Percentiles rank a stretch among this genome's conserved stretches.
These are phyloP conservation scores for Calophaca sinica DNA, from an alignment of 306 rosid species.

Conservation along the genomic window DNA sequence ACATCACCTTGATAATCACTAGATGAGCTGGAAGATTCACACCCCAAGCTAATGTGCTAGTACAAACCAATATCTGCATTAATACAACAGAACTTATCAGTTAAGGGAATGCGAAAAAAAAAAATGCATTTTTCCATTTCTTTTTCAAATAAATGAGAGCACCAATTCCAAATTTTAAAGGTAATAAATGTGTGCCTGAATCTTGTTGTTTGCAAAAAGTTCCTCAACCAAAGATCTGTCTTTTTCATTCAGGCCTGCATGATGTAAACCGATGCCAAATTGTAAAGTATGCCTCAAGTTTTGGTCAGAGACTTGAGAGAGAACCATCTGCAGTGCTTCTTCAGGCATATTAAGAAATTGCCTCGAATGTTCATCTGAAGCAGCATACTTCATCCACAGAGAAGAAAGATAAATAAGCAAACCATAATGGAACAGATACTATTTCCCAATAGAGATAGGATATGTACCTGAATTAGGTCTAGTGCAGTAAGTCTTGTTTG, in stretches of 20 bases:
- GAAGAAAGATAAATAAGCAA: slow-evolving; percentile 40
- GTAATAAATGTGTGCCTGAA: slow-evolving; percentile 75
- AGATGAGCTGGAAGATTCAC: slow-evolving; percentile 99
- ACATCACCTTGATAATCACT: slow-evolving; percentile 87
- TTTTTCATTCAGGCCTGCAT: slow-evolving; percentile 95
- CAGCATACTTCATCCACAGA: slow-evolving; percentile 72
- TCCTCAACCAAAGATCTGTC: slow-evolving; percentile 96
- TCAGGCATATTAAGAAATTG: slow-evolving; percentile 88
- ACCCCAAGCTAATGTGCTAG: slow-evolving; percentile 99
- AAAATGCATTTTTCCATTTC: background rate
- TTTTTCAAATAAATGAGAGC: background rate
- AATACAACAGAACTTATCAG: slow-evolving; percentile 36
- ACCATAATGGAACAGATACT: slow-evolving; percentile 33
- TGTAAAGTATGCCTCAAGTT: slow-evolving; percentile 96
- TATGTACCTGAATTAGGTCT: slow-evolving; percentile 88
- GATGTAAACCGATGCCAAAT: slow-evolving; percentile 96
- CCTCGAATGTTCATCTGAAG: slow-evolving; percentile 90
- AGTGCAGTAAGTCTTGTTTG: slow-evolving; percentile 97
- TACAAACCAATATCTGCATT: slow-evolving; percentile 85
- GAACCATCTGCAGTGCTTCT: slow-evolving; percentile 89
- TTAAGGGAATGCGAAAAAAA: background rate
- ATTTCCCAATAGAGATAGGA: slow-evolving; percentile 34
- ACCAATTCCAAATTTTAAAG: slow-evolving; percentile 17
- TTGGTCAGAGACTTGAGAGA: slow-evolving; percentile 88
- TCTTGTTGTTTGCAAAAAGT: slow-evolving; percentile 91